Base-by-base conservation (phyloP, 345 rosid species). In the Mangifera indica region DNA sequence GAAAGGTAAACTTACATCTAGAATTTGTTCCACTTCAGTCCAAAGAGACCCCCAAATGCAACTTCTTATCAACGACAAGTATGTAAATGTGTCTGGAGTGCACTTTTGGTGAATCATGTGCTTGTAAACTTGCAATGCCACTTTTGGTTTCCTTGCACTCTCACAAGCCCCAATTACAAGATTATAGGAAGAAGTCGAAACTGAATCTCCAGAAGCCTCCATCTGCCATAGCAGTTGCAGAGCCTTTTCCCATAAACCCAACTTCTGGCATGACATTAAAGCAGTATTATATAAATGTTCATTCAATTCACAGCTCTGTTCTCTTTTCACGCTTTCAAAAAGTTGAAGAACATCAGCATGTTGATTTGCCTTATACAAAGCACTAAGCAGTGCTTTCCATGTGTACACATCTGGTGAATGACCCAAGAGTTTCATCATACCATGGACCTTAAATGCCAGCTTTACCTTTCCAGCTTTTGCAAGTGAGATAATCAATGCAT, bases 21-120 rank as follows among this genome's bases (percentile, higher is more conserved):
- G 74, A 63, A 91, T 87, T 65, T 80, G 89, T 48, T 83, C 84
- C 69, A 87, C 91, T 78, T 88, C 84, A 40, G 52, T 74, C 96
- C 94, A 93, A 22, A 86, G 85, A 32, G 94, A 91, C 69, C 91
- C 96, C 98, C 94, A 86, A 51, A 90, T 75, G 78, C 93, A 91
- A 68, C 87, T 78, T 80, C 97, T 80, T 73, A 88, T 45, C 60
- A 93, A 79, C 0, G 96, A 85, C 56, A 86, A 68, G 78, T 87
- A 78, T n/a, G 94, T 89, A 66, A 88, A 91, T 20, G 84, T 88
- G 77, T 91, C 87, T 5, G 93, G 86, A 24, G 29, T 24, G 73
- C 87, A 85, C 45, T 74, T 70, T 76, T 63, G 84, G 56, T 85
- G 85, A 63, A 66, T 73, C 97, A 93, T 90, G 77, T 79, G 97